Percentiles rank a stretch among this genome's conserved stretches.
These are phyloP conservation scores for Mortierella sp. DNA, from an alignment of 371 early-diverging fungal species.

Conservation along the genomic window DNA sequence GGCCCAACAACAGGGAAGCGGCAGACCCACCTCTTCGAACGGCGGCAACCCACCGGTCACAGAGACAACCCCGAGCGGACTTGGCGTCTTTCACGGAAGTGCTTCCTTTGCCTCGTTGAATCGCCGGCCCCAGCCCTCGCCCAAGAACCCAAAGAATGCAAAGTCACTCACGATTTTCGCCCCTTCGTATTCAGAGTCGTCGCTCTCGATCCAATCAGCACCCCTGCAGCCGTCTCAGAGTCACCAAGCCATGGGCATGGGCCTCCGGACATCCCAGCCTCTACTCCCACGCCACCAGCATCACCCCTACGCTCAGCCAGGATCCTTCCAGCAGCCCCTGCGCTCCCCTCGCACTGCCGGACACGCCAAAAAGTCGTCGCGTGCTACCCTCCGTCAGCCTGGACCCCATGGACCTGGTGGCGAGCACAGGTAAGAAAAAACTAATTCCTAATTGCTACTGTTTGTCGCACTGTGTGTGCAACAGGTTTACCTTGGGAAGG, in stretches of 20 bases:
- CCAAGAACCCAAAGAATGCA: slow-evolving; percentile 63
- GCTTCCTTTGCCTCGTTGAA: slow-evolving; percentile 45
- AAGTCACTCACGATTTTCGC: slow-evolving; percentile 70
- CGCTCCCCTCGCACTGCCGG: slow-evolving; percentile 38
- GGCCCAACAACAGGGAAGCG: slow-evolving; percentile 20
- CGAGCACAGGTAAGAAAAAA: slow-evolving; percentile 15
- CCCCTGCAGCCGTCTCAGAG: slow-evolving; percentile 64
- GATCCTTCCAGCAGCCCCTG: slow-evolving; percentile 36
- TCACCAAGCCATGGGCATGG: slow-evolving; percentile 53
- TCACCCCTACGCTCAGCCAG: slow-evolving; percentile 48
- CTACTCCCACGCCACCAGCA: slow-evolving; percentile 40
- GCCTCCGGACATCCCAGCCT: slow-evolving; percentile 44
- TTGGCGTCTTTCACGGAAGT: slow-evolving; percentile 54
- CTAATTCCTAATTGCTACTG: no score
- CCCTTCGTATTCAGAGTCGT: slow-evolving; percentile 67
- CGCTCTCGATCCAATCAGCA: slow-evolving; percentile 67
- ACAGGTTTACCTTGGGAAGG: no score
- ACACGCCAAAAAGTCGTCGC: slow-evolving; percentile 34
- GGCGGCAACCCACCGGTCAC: slow-evolving; percentile 41
- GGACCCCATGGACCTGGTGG: slow-evolving; percentile 20
- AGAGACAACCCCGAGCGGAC: slow-evolving; percentile 47
- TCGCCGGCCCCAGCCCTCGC: slow-evolving; percentile 44
- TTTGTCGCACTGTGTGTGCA: no score
- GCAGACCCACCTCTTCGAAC: slow-evolving; percentile 19
- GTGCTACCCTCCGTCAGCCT: slow-evolving; percentile 29